Evolutionary conservation across 352 stramenopile species (phyloP).

Genomic region (Pythium vanterpoolii): DNA sequence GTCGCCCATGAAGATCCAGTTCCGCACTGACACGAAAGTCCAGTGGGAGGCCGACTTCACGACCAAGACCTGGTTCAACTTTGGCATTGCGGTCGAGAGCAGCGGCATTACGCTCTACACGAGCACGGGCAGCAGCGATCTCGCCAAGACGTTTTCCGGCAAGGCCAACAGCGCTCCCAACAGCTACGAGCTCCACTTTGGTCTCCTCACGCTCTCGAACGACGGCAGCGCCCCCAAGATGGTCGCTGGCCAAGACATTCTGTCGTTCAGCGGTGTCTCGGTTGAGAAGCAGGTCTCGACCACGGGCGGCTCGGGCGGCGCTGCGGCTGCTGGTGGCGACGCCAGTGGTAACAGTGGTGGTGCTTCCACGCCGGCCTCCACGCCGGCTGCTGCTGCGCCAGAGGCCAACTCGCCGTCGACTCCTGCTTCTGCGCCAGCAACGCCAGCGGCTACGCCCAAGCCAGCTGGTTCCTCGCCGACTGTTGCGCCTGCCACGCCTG

Average conservation of each 20-base stretch:
- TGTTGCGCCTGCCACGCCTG: not conserved
- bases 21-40: conserved; percentile 42
- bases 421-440: not conserved
- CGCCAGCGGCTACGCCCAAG: not conserved
- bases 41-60: conserved; percentile 54
- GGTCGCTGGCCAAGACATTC: conserved; percentile 44
- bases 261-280: conserved; percentile 67
- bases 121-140: conserved; percentile 38
- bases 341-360: too few relatives aligned
- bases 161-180: conserved; percentile 26
- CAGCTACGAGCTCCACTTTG: conserved; percentile 65
- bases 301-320: conserved; percentile 17
- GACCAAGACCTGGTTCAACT: conserved; percentile 64
- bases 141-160: conserved; percentile 42
- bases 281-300: conserved; percentile 43
- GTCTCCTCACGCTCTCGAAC: conserved; percentile 61
- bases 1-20: conserved; percentile 51
- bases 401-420: not conserved
- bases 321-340: not conserved
- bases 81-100: conserved; percentile 46
- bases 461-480: conserved; percentile 7
- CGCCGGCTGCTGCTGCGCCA: not conserved
- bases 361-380: too few relatives aligned
- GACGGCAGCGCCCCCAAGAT: conserved; percentile 48
- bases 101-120: conserved; percentile 49